Evolutionary conservation across 768 basidiomycete species (phyloP), one percentile per base, ranked within the genome.

Genomic region (Lentinula sp.): DNA sequence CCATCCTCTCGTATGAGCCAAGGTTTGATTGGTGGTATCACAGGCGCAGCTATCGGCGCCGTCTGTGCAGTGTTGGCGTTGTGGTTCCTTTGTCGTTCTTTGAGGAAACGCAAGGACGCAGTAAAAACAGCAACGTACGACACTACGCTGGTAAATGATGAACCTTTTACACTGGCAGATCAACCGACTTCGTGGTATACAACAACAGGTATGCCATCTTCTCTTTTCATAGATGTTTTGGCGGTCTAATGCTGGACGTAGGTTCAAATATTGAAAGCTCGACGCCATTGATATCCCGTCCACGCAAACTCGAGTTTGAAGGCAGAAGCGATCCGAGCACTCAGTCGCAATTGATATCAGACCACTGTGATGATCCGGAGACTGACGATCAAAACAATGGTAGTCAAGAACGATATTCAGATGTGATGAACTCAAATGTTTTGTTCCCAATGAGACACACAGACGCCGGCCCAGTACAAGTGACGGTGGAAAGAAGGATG

Each of bases 381-480:
- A 48, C 4, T 23, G 20, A 23, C n/a, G 20, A 20, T 16, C 20
- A 20, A 9, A 7, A 48, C 46, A 48, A 20, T 23, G 16, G 23
- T 20, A 18, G 16, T 2, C 28, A 28, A 28, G 28, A 28, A 28
- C 28, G 3, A 28, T n/a, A 20, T 7, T 9, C 46, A 20, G 46
- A 7, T 20, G 18, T 9, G 46, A 18, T 23, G 18, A 23, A 23
- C 46, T 23, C 18, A 48, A 10, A 20, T 18, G 8, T 9, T 9
- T 20, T 48, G 46, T 39, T 13, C 13, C 35, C 18, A n/a, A 28
- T 39, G 8, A 56, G 67, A 41, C 67, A 68, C 41, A 45, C 4
- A 43, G 67, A 68, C 36, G 67, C 50, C 18, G 67, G 67, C 23
- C 67, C 67, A 2, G 61, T 66, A 13, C 52, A 55, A 41, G 55